These are phyloP conservation scores for Nitzschia sp. DNA, from an alignment of 108 stramenopile genomes.

Conservation along the genomic window DNA sequence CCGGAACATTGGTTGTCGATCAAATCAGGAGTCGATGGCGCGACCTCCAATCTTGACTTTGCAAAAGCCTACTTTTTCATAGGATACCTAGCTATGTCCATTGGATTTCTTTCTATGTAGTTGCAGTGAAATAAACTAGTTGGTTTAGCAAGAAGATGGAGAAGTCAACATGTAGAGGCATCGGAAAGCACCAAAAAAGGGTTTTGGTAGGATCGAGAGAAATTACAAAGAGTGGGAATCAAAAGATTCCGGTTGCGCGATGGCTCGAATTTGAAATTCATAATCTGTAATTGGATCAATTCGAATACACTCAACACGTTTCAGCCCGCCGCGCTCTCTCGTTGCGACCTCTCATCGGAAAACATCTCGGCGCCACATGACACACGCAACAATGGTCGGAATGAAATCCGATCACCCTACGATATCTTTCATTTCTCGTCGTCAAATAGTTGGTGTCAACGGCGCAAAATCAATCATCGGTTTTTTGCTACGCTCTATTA, in stretches of 20 bases:
- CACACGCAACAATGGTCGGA: neutral
- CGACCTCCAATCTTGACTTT: neutral
- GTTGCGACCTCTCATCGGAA: neutral
- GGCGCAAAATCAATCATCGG: too few species aligned
- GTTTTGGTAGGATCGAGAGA: constrained; percentile 32
- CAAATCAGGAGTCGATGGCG: neutral
- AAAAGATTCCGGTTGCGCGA: constrained; percentile 21
- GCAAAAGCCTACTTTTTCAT: constrained; percentile 3
- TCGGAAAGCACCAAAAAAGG: too few species aligned
- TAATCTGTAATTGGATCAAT: neutral
- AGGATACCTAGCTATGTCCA: too few species aligned
- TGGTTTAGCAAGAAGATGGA: too few species aligned
- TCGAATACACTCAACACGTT: neutral
- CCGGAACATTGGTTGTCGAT: too few species aligned
- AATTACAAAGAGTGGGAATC: constrained; percentile 40
- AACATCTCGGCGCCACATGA: neutral
- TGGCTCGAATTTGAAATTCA: neutral
- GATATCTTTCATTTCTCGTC: too few species aligned
- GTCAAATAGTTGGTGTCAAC: too few species aligned
- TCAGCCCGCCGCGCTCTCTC: neutral
- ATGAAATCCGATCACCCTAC: neutral
- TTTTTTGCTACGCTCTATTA: too few species aligned
- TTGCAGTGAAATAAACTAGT: too few species aligned
- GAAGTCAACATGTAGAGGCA: too few species aligned
- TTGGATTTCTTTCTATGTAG: too few species aligned